phyloP scores from a whole-genome alignment of 768 basidiomycete genomes.

The Dacryopinax primogenitus region DNA sequence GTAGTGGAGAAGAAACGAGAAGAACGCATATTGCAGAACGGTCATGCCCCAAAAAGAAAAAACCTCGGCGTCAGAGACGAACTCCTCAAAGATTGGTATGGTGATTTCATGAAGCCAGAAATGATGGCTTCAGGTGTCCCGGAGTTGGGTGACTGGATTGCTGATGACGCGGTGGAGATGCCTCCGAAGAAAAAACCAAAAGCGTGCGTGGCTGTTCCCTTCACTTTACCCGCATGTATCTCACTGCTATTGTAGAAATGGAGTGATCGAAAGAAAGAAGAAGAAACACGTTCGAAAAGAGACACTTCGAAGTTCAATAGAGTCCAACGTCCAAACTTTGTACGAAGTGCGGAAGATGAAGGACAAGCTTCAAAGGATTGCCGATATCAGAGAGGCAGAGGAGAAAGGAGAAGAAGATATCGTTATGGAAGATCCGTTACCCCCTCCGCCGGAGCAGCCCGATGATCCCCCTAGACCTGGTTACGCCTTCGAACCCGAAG shows the following conservation, averaged over 20 bases:
- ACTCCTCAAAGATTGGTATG: not conserved
- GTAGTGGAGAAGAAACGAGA: not conserved
- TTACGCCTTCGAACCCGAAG: conserved; percentile 4
- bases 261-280: not conserved
- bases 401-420: not conserved
- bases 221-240: not conserved
- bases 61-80: not conserved
- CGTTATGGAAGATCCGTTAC: not conserved
- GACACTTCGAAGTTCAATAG: not conserved
- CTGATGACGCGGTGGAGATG: not conserved
- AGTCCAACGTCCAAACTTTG: not conserved
- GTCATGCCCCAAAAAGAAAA: not conserved
- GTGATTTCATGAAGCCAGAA: conserved; percentile 6
- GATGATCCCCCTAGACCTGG: not conserved
- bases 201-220: not conserved
- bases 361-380: conserved; percentile 1
- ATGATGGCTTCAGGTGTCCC: not conserved
- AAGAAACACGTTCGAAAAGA: not conserved
- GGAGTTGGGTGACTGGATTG: conserved; percentile 5
- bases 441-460: not conserved
- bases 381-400: not conserved
- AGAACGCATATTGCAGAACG: not conserved
- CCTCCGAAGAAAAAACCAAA: not conserved
- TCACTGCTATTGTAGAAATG: not conserved
- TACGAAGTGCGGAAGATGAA: not conserved